phyloP scores from a whole-genome alignment of 176 grass and related monocot species.

The Otatea glauca region DNA sequence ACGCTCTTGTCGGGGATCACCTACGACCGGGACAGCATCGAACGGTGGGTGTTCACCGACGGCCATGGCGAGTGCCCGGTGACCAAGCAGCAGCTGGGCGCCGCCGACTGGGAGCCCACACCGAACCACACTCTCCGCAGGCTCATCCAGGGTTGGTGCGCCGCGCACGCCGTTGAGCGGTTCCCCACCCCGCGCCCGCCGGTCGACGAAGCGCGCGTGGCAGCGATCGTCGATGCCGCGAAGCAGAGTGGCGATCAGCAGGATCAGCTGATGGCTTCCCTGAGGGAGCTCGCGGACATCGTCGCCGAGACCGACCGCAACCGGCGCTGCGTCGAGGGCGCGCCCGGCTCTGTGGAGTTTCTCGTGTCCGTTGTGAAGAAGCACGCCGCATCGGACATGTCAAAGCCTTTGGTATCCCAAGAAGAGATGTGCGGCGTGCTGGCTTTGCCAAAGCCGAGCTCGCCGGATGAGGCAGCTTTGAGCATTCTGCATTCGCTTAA shows the following conservation, averaged over 20 bases:
- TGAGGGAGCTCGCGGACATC: constrained; percentile 56
- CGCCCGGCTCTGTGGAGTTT: constrained; percentile 48
- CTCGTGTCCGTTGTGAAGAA: constrained; percentile 58
- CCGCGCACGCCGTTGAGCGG: constrained; percentile 67
- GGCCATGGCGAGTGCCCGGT: constrained; percentile 73
- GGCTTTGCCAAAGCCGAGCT: not conserved
- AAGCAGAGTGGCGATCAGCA: not conserved
- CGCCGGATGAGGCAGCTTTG: constrained; percentile 57
- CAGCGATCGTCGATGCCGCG: constrained; percentile 47
- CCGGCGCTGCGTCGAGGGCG: constrained; percentile 58
- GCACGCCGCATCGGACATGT: not conserved
- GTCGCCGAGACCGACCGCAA: constrained; percentile 70
- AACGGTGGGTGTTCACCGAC: constrained; percentile 81
- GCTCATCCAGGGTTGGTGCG: constrained; percentile 89
- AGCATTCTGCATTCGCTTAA: constrained; percentile 67
- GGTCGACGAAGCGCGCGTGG: constrained; percentile 53
- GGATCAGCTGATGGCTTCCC: constrained; percentile 19
- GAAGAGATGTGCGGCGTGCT: not conserved
- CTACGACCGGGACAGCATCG: constrained; percentile 88
- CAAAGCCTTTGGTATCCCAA: not conserved
- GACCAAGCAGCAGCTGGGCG: constrained; percentile 63
- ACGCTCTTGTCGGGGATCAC: constrained; percentile 90
- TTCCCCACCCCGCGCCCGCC: constrained; percentile 72
- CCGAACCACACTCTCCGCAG: constrained; percentile 94
- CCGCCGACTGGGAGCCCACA: constrained; percentile 64